A percentile compares a stretch with the other conserved stretches of the same genome.
These are phyloP conservation scores for Dothideomycetidae sp. DNA, from an alignment of 2,329 filamentous ascomycete genomes.

Conservation along the genomic window DNA sequence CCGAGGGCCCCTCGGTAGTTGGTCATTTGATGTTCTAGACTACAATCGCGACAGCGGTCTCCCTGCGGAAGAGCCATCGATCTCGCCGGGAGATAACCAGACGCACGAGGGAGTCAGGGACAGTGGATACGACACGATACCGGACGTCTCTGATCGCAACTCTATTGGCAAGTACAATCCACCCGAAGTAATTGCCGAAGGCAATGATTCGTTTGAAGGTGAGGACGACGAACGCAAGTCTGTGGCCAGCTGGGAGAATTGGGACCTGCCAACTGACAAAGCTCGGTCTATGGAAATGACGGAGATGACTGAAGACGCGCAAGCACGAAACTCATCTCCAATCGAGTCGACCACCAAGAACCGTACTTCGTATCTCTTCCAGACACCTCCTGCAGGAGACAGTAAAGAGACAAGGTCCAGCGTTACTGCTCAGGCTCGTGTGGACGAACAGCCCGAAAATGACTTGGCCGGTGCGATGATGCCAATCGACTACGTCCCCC, in stretches of 20 bases:
- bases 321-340: slow-evolving; percentile 20
- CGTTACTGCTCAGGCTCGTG: background rate
- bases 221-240: slow-evolving; percentile 1
- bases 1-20: slow-evolving; percentile 19
- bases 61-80: slow-evolving; percentile 17
- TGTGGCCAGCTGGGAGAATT: slow-evolving; percentile 8
- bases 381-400: slow-evolving; percentile 24
- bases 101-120: slow-evolving; percentile 23
- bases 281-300: background rate
- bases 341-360: slow-evolving; percentile 32
- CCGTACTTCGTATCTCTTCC: slow-evolving; percentile 33
- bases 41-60: slow-evolving; percentile 31
- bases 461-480: background rate
- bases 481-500: slow-evolving; percentile 6
- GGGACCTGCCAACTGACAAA: slow-evolving; percentile 8
- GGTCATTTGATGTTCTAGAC: slow-evolving; percentile 21
- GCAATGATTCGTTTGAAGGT: background rate
- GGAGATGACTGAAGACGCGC: background rate
- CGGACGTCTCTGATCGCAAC: slow-evolving; percentile 8
- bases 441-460: background rate
- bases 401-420: background rate
- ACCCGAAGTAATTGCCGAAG: slow-evolving; percentile 4
- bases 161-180: slow-evolving; percentile 5
- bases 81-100: slow-evolving; percentile 6
- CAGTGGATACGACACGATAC: slow-evolving; percentile 27